These are phyloP conservation scores for Allantophomopsis lycopodina DNA, from an alignment of 2,329 filamentous ascomycete genomes.

Conservation along the genomic window DNA sequence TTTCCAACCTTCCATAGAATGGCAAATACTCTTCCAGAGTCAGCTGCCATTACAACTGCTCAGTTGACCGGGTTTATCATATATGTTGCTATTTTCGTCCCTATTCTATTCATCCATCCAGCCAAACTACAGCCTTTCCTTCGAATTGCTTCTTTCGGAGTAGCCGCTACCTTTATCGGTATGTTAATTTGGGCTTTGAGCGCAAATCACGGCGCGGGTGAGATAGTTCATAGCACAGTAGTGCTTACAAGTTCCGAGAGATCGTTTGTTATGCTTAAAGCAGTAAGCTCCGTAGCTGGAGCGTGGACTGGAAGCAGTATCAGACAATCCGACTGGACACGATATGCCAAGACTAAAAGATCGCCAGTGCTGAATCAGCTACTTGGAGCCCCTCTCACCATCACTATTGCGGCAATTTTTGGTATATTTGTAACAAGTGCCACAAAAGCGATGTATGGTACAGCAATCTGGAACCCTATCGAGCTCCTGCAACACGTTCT, in stretches of 20 bases:
- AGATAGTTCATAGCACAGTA: constrained; percentile 10
- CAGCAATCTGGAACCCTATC: constrained; percentile 32
- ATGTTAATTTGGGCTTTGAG: constrained; percentile 18
- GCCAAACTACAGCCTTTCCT: constrained; percentile 16
- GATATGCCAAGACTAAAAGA: constrained; percentile 15
- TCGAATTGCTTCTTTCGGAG: constrained; percentile 16
- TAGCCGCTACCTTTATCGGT: constrained; percentile 17
- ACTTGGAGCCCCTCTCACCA: constrained; percentile 22
- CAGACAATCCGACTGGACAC: constrained; percentile 20
- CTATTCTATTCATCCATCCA: constrained; percentile 15
- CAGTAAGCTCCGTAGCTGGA: constrained; percentile 16
- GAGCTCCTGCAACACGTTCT: constrained; percentile 28
- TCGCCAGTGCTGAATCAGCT: constrained; percentile 25
- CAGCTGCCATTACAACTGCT: too few species aligned
- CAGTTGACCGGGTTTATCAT: too few species aligned
- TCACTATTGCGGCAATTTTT: constrained; percentile 22
- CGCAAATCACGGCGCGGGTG: constrained; percentile 15
- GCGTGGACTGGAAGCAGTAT: constrained; percentile 15
- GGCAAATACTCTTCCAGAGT: not conserved
- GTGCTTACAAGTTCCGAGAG: constrained; percentile 14
- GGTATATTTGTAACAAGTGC: constrained; percentile 32
- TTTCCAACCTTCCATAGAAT: not conserved
- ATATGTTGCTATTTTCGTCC: constrained; percentile 13
- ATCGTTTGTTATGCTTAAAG: constrained; percentile 17
- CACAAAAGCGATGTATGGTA: constrained; percentile 34